Percentiles rank a stretch among this genome's conserved stretches.
phyloP scores from a whole-genome alignment of 1,139 yeast species.

The Sugiyamaella grinbergsii region DNA sequence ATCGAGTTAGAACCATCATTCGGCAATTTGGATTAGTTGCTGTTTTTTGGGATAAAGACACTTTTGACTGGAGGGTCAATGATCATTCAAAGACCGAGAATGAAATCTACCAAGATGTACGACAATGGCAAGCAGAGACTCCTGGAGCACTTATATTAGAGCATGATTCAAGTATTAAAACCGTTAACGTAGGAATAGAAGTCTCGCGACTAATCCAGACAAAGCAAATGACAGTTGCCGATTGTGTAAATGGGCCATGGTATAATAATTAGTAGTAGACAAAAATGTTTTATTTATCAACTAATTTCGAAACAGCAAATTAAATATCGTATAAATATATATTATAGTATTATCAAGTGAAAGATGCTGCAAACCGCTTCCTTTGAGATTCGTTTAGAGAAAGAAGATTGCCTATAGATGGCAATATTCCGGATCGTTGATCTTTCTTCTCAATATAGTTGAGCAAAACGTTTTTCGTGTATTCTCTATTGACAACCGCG shows the following conservation, averaged over 20 bases:
- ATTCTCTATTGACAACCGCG: slow-evolving; percentile 56
- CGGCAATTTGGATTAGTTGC: slow-evolving; percentile 85
- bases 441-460: slow-evolving; percentile 91
- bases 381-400: slow-evolving; percentile 72
- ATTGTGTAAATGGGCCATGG: slow-evolving; percentile 69
- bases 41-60: slow-evolving; percentile 89
- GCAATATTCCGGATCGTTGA: slow-evolving; percentile 80
- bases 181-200: slow-evolving; percentile 69
- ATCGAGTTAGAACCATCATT: slow-evolving; percentile 75
- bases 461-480: slow-evolving; percentile 80
- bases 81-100: slow-evolving; percentile 48
- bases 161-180: slow-evolving; percentile 71
- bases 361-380: slow-evolving; percentile 62
- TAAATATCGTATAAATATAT: slow-evolving; percentile 12
- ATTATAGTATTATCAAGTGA: slow-evolving; percentile 35
- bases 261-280: slow-evolving; percentile 32
- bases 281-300: not conserved
- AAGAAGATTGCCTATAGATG: slow-evolving; percentile 78
- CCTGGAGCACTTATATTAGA: slow-evolving; percentile 71
- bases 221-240: slow-evolving; percentile 74
- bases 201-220: slow-evolving; percentile 55
- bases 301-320: slow-evolving; percentile 1
- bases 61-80: slow-evolving; percentile 83
- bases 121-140: slow-evolving; percentile 49
- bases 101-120: slow-evolving; percentile 58